A percentile compares a stretch with the other conserved stretches of the same genome.
These are phyloP conservation scores for Apiospora phragmitis DNA, from an alignment of 2,329 filamentous ascomycete genomes.

Conservation along the genomic window DNA sequence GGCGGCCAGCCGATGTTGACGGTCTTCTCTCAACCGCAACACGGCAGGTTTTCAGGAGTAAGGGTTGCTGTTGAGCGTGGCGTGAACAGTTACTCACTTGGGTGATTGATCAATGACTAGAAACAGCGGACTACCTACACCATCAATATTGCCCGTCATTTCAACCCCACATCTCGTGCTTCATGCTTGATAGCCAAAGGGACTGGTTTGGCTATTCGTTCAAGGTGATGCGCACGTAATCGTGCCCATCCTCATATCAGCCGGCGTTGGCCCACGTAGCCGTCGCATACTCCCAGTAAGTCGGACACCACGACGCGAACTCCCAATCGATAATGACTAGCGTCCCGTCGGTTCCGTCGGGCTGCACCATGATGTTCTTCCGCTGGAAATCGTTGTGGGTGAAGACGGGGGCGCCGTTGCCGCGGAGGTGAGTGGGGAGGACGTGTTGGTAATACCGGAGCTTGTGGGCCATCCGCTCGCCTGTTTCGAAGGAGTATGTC, in stretches of 20 bases:
- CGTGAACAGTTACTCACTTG: neutral
- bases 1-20: no score
- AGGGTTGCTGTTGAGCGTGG: neutral
- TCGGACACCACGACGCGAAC: neutral
- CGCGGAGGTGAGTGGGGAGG: neutral
- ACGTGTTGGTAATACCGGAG: neutral
- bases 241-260: neutral
- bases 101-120: neutral
- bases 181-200: neutral
- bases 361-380: neutral
- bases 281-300: neutral
- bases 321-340: neutral
- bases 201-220: neutral
- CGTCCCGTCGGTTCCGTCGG: neutral
- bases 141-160: neutral
- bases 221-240: neutral
- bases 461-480: neutral
- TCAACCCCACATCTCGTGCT: neutral
- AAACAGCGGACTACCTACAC: neutral
- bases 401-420: neutral
- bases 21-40: no score
- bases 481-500: neutral
- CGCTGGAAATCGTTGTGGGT: neutral
- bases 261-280: neutral
- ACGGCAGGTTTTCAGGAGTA: no score